A percentile compares a stretch with the other conserved stretches of the same genome.
phyloP scores from a whole-genome alignment of 129 eudicot genomes.

The Oenanthe sinensis region DNA sequence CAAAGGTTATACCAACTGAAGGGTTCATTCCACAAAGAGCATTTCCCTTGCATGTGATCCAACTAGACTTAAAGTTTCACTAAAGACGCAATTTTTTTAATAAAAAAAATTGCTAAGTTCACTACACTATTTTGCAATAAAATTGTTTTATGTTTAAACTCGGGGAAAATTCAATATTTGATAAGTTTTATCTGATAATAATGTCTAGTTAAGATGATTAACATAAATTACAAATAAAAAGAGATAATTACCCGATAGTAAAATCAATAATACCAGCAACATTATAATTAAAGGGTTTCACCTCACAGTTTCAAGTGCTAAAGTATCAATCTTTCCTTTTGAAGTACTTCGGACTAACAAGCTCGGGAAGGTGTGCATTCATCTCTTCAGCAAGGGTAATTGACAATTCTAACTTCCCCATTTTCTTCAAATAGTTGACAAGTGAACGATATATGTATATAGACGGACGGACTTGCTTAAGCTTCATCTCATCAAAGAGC shows the following conservation, averaged over 20 bases:
- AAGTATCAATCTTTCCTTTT: constrained; percentile 37
- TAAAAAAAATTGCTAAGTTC: neutral
- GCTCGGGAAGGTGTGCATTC: constrained; percentile 35
- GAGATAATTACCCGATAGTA: neutral
- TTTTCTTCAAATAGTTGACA: constrained; percentile 41
- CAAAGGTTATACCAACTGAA: neutral
- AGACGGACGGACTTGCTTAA: constrained; percentile 40
- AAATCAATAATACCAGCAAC: neutral
- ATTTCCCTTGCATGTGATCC: neutral
- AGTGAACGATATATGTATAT: constrained; percentile 63
- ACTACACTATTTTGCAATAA: neutral
- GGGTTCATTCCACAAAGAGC: neutral
- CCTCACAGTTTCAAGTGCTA: neutral
- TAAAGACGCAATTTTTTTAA: neutral
- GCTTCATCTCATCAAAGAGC: constrained; percentile 62
- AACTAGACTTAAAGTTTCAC: neutral
- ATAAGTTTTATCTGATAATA: neutral
- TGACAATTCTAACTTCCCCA: constrained; percentile 67
- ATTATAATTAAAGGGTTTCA: neutral
- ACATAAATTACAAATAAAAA: neutral
- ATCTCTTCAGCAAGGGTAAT: constrained; percentile 49
- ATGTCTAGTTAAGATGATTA: neutral
- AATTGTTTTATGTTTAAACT: neutral
- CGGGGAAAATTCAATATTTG: neutral
- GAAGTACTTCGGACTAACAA: constrained; percentile 63